phyloP scores from a whole-genome alignment of 208 protist species.

The Kentomonas sorsogonicus region DNA sequence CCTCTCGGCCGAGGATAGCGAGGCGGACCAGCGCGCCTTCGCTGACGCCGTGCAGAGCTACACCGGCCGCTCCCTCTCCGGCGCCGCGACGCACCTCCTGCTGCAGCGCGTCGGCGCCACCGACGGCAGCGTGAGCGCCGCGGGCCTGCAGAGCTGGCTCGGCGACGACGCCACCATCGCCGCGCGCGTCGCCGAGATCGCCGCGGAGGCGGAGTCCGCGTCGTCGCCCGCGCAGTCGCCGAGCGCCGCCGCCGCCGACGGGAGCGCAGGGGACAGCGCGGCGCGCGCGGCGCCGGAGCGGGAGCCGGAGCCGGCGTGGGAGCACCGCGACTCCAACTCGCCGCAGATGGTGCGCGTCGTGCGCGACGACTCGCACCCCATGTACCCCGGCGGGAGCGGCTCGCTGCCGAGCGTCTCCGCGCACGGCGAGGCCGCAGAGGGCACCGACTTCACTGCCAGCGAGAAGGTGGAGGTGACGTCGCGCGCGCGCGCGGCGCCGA shows the following conservation, averaged over 20 bases:
- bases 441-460: background rate
- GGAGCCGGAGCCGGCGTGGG: too few species aligned
- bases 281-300: too few species aligned
- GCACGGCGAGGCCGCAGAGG: background rate
- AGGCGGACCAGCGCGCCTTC: constrained; percentile 52
- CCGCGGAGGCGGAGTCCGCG: constrained; percentile 6
- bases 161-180: constrained; percentile 34
- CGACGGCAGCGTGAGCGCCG: constrained; percentile 34
- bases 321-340: too few species aligned
- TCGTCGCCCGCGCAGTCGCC: background rate
- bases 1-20: constrained; percentile 58
- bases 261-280: background rate
- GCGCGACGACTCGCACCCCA: too few species aligned
- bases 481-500: background rate
- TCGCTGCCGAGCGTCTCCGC: too few species aligned
- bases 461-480: background rate
- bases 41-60: constrained; percentile 28
- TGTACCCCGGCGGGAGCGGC: too few species aligned
- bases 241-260: background rate
- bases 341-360: too few species aligned
- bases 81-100: constrained; percentile 24
- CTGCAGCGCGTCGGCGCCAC: constrained; percentile 21
- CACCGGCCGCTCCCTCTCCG: constrained; percentile 3
- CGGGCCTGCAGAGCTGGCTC: constrained; percentile 57
- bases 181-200: constrained; percentile 17